phyloP scores from a whole-genome alignment of 2,329 filamentous ascomycete genomes.

The Epichloe typhina region DNA sequence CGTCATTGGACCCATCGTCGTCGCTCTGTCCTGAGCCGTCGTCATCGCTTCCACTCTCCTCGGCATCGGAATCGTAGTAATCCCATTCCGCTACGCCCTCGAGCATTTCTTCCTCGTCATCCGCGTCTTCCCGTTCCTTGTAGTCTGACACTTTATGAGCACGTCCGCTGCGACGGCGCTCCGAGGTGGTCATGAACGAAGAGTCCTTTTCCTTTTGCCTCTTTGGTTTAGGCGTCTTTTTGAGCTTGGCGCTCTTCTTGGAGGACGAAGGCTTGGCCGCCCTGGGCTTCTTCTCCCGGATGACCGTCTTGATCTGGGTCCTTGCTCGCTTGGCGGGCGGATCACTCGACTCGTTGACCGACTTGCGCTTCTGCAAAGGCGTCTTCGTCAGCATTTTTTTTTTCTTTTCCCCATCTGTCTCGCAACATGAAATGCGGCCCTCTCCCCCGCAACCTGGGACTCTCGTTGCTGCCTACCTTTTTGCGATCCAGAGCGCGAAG shows the following conservation, averaged over 20 bases:
- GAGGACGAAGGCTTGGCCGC: constrained; percentile 17
- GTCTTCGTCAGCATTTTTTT: constrained; percentile 12
- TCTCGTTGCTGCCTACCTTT: constrained; percentile 36
- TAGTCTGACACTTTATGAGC: constrained; percentile 34
- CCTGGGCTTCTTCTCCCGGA: constrained; percentile 26
- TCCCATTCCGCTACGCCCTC: constrained; percentile 47
- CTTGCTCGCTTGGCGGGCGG: constrained; percentile 26
- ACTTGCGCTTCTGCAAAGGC: constrained; percentile 41
- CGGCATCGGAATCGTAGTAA: constrained; percentile 27
- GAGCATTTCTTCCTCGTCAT: constrained; percentile 49
- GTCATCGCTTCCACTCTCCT: constrained; percentile 12
- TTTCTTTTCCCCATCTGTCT: too few relatives aligned
- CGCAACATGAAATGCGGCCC: too few relatives aligned
- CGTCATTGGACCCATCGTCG: constrained; percentile 8
- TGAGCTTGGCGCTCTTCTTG: constrained; percentile 13
- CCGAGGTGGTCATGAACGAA: constrained; percentile 22
- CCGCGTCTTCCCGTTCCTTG: constrained; percentile 42
- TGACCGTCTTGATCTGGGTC: constrained; percentile 24
- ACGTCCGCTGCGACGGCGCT: constrained; percentile 45
- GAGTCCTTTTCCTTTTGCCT: constrained; percentile 16
- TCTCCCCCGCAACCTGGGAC: too few relatives aligned
- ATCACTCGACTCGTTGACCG: constrained; percentile 34
- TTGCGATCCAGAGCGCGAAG: constrained; percentile 56
- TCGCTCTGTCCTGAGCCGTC: constrained; percentile 7
- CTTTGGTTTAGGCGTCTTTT: constrained; percentile 19